Evolutionary conservation across 2,329 filamentous ascomycete species (phyloP).

Genomic region (Rhinocladiella similis): DNA sequence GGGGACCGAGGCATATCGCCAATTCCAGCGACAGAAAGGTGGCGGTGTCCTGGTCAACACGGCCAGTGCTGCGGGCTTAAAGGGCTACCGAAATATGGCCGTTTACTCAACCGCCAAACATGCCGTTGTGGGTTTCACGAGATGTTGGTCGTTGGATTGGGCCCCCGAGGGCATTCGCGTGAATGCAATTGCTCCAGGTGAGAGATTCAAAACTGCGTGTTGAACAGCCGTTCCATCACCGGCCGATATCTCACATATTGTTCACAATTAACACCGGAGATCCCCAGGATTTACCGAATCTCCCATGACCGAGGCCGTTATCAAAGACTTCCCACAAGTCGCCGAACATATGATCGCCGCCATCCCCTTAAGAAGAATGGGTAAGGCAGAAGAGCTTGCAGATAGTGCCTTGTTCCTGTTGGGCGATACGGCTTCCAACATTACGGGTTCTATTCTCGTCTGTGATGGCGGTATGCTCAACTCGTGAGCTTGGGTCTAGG

Average conservation of each 20-base stretch:
- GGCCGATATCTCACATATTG: not conserved
- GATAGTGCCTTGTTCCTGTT: conserved; percentile 13
- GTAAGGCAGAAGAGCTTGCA: conserved; percentile 11
- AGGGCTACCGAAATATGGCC: conserved; percentile 37
- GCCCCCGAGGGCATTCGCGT: conserved; percentile 12
- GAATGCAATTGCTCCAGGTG: conserved; percentile 15
- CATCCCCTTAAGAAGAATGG: conserved; percentile 13
- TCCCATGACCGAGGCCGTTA: conserved; percentile 5
- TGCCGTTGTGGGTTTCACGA: conserved; percentile 28
- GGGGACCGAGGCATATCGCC: conserved; percentile 13
- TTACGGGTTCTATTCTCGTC: conserved; percentile 4
- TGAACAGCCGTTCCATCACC: not conserved
- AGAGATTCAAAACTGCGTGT: too few species aligned
- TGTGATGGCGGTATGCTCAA: conserved; percentile 12
- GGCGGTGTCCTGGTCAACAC: conserved; percentile 40
- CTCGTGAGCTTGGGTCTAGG: conserved; percentile 3
- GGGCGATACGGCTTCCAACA: conserved; percentile 1
- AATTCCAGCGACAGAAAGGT: conserved; percentile 11
- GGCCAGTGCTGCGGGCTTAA: conserved; percentile 39
- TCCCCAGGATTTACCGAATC: conserved; percentile 8
- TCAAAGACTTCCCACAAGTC: conserved; percentile 7
- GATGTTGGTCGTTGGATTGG: conserved; percentile 28
- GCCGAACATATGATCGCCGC: conserved; percentile 1
- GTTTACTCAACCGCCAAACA: conserved; percentile 47
- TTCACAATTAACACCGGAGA: conserved; percentile 1